These are phyloP conservation scores for Alternaria tenuissima DNA, from an alignment of 2,329 filamentous ascomycete genomes.

Conservation along the genomic window DNA sequence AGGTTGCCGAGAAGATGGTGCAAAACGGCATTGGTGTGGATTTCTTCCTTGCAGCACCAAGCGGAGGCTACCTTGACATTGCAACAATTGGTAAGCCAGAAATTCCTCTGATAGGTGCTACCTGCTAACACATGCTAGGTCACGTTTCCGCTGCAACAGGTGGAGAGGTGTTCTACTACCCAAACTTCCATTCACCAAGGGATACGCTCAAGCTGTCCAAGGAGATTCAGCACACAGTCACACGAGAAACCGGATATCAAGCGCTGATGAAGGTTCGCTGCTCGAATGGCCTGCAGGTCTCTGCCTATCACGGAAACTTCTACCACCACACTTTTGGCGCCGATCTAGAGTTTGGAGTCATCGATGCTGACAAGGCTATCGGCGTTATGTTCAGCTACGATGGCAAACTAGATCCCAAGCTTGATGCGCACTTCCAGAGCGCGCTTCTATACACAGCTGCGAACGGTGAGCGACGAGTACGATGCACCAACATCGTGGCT, in stretches of 20 bases:
- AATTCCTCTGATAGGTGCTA: neutral
- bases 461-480: slow-evolving; percentile 84
- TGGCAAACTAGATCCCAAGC: slow-evolving; percentile 94
- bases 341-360: slow-evolving; percentile 89
- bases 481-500: slow-evolving; percentile 92
- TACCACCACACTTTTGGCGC: slow-evolving; percentile 94
- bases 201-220: slow-evolving; percentile 84
- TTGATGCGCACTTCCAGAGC: slow-evolving; percentile 97
- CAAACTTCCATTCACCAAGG: slow-evolving; percentile 89
- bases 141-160: slow-evolving; percentile 89
- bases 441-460: slow-evolving; percentile 94
- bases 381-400: slow-evolving; percentile 93
- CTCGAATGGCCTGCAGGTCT: slow-evolving; percentile 93
- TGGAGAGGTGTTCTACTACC: slow-evolving; percentile 95
- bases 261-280: slow-evolving; percentile 98
- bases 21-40: slow-evolving; percentile 87
- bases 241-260: slow-evolving; percentile 91
- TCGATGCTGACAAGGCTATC: slow-evolving; percentile 93
- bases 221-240: slow-evolving; percentile 86
- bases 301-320: slow-evolving; percentile 95
- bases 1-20: slow-evolving; percentile 86
- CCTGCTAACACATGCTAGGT: slow-evolving; percentile 57
- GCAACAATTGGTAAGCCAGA: slow-evolving; percentile 77
- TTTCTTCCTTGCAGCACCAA: slow-evolving; percentile 92
- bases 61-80: slow-evolving; percentile 90